Evolutionary conservation across 1,139 yeast genomes (phyloP).

Genomic region (Suhomyces terraborum): DNA sequence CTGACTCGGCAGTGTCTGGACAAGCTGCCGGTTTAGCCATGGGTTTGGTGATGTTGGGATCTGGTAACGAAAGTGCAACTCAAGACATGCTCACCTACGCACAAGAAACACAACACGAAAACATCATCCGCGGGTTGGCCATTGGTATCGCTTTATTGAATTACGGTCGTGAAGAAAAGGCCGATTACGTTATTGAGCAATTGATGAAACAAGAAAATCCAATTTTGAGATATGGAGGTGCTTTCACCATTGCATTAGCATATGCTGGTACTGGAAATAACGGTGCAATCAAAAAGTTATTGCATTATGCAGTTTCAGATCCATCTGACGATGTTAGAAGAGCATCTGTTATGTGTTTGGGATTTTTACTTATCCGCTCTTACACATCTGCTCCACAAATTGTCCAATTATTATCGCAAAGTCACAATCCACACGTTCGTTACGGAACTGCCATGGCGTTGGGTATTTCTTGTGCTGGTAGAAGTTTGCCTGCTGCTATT

Average conservation of each 20-base stretch:
- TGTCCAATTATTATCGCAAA: slow-evolving; percentile 88
- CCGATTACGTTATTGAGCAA: slow-evolving; percentile 69
- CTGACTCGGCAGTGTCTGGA: slow-evolving; percentile 93
- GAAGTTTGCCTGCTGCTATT: slow-evolving; percentile 83
- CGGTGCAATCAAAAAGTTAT: slow-evolving; percentile 76
- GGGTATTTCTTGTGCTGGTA: slow-evolving; percentile 97
- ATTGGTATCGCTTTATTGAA: slow-evolving; percentile 85
- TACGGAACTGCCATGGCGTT: slow-evolving; percentile 98
- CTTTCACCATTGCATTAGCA: slow-evolving; percentile 89
- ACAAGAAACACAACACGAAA: slow-evolving; percentile 94
- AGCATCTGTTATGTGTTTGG: slow-evolving; percentile 92
- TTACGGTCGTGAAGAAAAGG: slow-evolving; percentile 83
- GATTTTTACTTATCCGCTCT: slow-evolving; percentile 87
- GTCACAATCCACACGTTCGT: slow-evolving; percentile 97
- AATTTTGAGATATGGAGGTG: slow-evolving; percentile 93
- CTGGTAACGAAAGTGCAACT: slow-evolving; percentile 73
- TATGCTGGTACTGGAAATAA: slow-evolving; percentile 96
- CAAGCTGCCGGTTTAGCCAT: slow-evolving; percentile 96
- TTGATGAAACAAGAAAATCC: slow-evolving; percentile 77
- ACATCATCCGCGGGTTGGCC: slow-evolving; percentile 88
- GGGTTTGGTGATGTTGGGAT: slow-evolving; percentile 96
- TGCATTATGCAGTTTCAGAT: slow-evolving; percentile 95
- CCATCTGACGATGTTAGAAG: slow-evolving; percentile 96
- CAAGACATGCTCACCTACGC: slow-evolving; percentile 90
- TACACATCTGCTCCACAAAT: slow-evolving; percentile 93